Evolutionary conservation across 164 flowering plant species (phyloP), one percentile per base, ranked within the genome.

Genomic region (Platanus orientalis): DNA sequence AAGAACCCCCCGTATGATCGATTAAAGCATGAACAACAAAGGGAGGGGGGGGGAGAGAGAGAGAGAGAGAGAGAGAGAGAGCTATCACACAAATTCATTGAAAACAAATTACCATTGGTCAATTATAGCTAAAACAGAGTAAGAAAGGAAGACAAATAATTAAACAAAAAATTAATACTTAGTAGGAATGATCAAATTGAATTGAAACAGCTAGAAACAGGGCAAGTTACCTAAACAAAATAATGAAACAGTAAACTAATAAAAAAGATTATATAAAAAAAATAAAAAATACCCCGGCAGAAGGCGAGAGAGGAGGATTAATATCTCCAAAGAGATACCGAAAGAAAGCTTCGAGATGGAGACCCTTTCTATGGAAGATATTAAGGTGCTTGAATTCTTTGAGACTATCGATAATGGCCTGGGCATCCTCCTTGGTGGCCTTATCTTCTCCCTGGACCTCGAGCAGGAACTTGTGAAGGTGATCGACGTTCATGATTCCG

Each of bases 341-440:
- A 49, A 77, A 73, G 65, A 83, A 80, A 27, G 67, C 73, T 5
- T 77, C 74, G 14, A 83, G 67, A 45, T 61, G 26, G 10, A 80
- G 72, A 19, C 61, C 75, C 55, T 59, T 76, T 21, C 60, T 54
- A 1, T 69, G 78, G 34, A 73, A 68, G 23, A 74, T 56, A 32
- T 64, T 62, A 24, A 67, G 66, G 45, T 80, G 85, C 68, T 70
- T 78, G 47, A 69, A 55, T 20, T 75, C 75, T 40, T 67, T 71
- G 27, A 76, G 69, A 54, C 68, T 58, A 19, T 84, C 82, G 9
- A 90, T 57, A 30, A 86, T 78, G 2, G 72, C 79, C 58, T 84
- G 89, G 1, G 96, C 99, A 6, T 89, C 92, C 27, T 81, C 84
- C 3, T 16, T 47, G 9, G 87, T 81, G 12, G 84, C 84, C 0